Conservation (phyloP, 1,284 basidiomycete genomes). For the Trichosporon asahii region DNA sequence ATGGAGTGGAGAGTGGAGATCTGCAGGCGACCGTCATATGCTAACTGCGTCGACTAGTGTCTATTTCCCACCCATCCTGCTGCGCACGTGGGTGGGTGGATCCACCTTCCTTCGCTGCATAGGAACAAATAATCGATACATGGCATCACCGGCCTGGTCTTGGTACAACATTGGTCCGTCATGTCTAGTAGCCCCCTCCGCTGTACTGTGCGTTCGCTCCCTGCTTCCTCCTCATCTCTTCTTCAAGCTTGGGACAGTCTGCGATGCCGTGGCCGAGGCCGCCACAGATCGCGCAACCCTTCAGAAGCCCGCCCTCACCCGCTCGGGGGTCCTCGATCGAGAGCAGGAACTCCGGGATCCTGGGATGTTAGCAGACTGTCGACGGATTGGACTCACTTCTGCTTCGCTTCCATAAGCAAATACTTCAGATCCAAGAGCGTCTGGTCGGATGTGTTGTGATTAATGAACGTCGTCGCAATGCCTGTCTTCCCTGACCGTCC, state of each 20-base stretch:
- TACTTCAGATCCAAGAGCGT: slow-evolving; percentile 96
- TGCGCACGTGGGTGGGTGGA: not conserved
- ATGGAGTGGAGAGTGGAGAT: not conserved
- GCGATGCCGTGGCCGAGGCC: slow-evolving; percentile 90
- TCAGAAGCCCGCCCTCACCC: slow-evolving; percentile 68
- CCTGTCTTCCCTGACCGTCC: slow-evolving; percentile 97
- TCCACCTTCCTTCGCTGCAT: not conserved
- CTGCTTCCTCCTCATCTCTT: slow-evolving; percentile 70
- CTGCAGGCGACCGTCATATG: not conserved
- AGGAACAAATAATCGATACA: not conserved
- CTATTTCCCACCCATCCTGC: not conserved
- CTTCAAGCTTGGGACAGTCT: slow-evolving; percentile 95
- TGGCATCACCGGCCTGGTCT: not conserved
- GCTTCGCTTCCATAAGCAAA: slow-evolving; percentile 92
- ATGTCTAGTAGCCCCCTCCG: slow-evolving; percentile 59
- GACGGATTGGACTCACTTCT: slow-evolving; percentile 64
- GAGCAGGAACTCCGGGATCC: slow-evolving; percentile 91
- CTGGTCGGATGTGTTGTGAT: slow-evolving; percentile 94
- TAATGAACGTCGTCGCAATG: slow-evolving; percentile 99
- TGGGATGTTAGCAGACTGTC: slow-evolving; percentile 43
- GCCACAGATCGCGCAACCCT: slow-evolving; percentile 94
- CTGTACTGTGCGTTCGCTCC: slow-evolving; percentile 54
- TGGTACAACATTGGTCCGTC: not conserved
- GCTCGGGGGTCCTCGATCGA: slow-evolving; percentile 89
- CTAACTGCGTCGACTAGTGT: not conserved